Base-by-base conservation (phyloP, 2,329 filamentous ascomycete species). In the Talaromyces sp. region DNA sequence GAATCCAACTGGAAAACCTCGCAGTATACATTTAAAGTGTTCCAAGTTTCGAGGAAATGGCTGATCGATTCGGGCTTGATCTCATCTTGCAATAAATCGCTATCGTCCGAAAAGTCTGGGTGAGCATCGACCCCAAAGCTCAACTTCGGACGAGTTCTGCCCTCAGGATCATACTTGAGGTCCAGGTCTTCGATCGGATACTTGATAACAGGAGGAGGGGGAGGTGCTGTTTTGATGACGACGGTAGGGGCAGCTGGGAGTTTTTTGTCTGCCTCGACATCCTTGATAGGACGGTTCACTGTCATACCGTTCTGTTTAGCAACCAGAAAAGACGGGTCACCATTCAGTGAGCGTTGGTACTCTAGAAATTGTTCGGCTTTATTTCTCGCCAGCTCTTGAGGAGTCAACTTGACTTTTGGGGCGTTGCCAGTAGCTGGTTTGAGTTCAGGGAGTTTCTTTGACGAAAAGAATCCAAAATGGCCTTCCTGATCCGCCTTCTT, bases 1-100 rank as follows among this genome's bases (percentile, higher is more conserved):
- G 93, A 97, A 72, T 99, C 94, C 25, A 99, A 81, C 67, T 90
- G 85, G 69, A 96, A 96, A 17, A 97, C 88, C 67, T 96, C 91
- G 69, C 91, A 96, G 70, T 97, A 97, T n/a, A 99, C 93, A 67
- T 97, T 99, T 35, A 99, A 80, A 0, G 92, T 97, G 66, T 97
- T 91, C 94, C 94, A 99, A 0, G 89, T 90, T 74, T 97, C 93
- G 22, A 99, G 76, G 15, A 97, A 77, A 2, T 85, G 82, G 0
- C 92, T 91, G n/a, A 97, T 84, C 3, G 91, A 93, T 65, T 88
- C 85, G 84, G 93, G 94, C 19, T 86, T 77, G 56, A 97, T 85
- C 39, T 69, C 65, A 57, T 69, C 67, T n/a, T 67, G 67, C 63
- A 77, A 75, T 15, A 78, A 71, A n/a, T 76, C 70, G 57, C 73